Evolutionary conservation across 352 stramenopile species (phyloP).

Genomic region (Globisporangium cederbergense): DNA sequence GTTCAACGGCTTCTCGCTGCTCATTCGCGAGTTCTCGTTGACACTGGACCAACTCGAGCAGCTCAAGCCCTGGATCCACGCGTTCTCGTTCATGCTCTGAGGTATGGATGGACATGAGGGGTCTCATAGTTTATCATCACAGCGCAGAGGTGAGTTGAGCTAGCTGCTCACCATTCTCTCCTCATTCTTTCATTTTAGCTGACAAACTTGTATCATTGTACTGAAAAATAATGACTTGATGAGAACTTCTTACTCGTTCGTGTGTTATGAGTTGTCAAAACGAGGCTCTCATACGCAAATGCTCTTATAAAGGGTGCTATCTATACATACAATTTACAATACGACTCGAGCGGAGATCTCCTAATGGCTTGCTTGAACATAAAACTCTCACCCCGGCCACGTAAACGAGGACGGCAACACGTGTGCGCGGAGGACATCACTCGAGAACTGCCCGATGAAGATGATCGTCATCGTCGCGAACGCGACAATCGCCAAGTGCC

Average conservation of each 20-base stretch:
- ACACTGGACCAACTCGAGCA: conserved; percentile 56
- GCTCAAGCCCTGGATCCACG: conserved; percentile 48
- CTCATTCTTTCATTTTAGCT: not conserved
- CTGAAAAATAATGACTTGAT: not conserved
- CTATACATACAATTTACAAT: not conserved
- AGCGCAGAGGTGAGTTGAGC: too few relatives aligned
- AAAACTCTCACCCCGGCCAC: conserved; percentile 25
- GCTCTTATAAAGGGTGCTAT: too few relatives aligned
- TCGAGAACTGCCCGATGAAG: conserved; percentile 81
- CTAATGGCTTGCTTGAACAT: too few relatives aligned
- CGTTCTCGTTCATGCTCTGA: conserved; percentile 59
- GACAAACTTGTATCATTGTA: not conserved
- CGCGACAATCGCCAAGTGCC: conserved; percentile 65
- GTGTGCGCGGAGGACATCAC: conserved; percentile 58
- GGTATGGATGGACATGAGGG: not conserved
- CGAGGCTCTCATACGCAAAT: too few relatives aligned
- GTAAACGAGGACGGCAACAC: conserved; percentile 61
- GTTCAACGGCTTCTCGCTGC: conserved; percentile 55
- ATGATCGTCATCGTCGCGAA: conserved; percentile 84
- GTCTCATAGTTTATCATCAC: too few relatives aligned
- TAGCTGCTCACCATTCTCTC: too few relatives aligned
- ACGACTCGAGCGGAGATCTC: not conserved
- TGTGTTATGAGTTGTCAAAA: too few relatives aligned
- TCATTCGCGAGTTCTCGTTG: conserved; percentile 64
- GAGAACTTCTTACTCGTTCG: not conserved